phyloP scores from a whole-genome alignment of 805 yeast genomes.

The Tetrapisispora taiwanensis region DNA sequence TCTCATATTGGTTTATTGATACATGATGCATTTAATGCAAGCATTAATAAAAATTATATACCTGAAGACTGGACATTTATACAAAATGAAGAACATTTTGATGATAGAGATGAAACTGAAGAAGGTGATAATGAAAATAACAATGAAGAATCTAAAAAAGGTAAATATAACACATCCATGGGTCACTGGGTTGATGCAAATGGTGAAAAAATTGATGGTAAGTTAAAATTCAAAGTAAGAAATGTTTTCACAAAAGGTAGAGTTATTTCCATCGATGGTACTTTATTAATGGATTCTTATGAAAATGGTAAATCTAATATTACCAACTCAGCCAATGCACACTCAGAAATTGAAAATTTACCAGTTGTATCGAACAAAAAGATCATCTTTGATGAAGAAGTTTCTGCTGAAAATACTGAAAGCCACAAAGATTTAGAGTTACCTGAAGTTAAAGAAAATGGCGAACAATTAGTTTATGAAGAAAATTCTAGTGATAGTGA shows the following conservation, averaged over 20 bases:
- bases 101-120: slow-evolving; percentile 11
- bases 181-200: slow-evolving; percentile 84
- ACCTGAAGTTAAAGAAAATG: slow-evolving; percentile 27
- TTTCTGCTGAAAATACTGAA: slow-evolving; percentile 27
- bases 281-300: slow-evolving; percentile 37
- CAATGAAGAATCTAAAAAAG: slow-evolving; percentile 11
- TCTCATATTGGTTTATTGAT: slow-evolving; percentile 86
- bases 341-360: slow-evolving; percentile 40
- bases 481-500: slow-evolving; percentile 25
- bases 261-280: slow-evolving; percentile 82
- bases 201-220: slow-evolving; percentile 72
- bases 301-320: neutral
- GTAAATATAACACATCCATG: slow-evolving; percentile 35
- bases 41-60: slow-evolving; percentile 73
- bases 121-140: slow-evolving; percentile 5
- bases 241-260: slow-evolving; percentile 66
- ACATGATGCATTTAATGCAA: slow-evolving; percentile 91
- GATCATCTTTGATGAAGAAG: slow-evolving; percentile 41
- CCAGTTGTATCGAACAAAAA: slow-evolving; percentile 43
- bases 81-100: slow-evolving; percentile 56
- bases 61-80: slow-evolving; percentile 83
- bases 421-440: slow-evolving; percentile 29
- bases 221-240: slow-evolving; percentile 64
- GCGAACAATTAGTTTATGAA: slow-evolving; percentile 29
- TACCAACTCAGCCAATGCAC: slow-evolving; percentile 11